phyloP scores from a whole-genome alignment of 352 stramenopile genomes.

The Phytophthora multivora region DNA sequence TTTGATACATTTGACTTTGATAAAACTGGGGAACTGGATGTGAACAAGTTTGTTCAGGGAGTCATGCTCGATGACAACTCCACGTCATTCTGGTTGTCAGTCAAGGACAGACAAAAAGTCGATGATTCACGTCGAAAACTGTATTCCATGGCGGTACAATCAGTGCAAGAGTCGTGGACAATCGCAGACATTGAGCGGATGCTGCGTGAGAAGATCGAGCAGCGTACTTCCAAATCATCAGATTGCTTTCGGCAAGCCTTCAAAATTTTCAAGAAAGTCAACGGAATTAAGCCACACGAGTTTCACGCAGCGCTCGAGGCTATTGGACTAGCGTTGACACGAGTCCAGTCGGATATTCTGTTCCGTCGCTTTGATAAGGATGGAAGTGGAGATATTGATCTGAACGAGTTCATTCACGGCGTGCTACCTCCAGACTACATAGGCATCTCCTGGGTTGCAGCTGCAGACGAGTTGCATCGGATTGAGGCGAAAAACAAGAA shows the following conservation, averaged over 20 bases:
- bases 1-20: constrained; percentile 82
- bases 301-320: constrained; percentile 66
- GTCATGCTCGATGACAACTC: constrained; percentile 76
- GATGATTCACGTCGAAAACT: constrained; percentile 50
- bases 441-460: constrained; percentile 73
- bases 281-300: constrained; percentile 74
- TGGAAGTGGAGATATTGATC: constrained; percentile 77
- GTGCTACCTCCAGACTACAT: constrained; percentile 78
- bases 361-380: constrained; percentile 77
- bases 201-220: constrained; percentile 84
- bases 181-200: constrained; percentile 82
- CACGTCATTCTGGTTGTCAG: constrained; percentile 54
- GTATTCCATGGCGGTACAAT: constrained; percentile 74
- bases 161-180: constrained; percentile 72
- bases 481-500: constrained; percentile 66
- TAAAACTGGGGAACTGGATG: constrained; percentile 72
- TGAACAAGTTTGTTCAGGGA: constrained; percentile 84
- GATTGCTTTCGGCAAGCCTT: constrained; percentile 85
- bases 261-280: constrained; percentile 85
- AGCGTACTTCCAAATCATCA: constrained; percentile 74
- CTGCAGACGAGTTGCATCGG: constrained; percentile 71
- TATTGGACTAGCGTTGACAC: constrained; percentile 61
- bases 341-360: constrained; percentile 58
- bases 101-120: constrained; percentile 59
- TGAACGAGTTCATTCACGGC: constrained; percentile 84